Conservation (phyloP, 495 filamentous ascomycete genomes). For the Podospora pseudoanserina region DNA sequence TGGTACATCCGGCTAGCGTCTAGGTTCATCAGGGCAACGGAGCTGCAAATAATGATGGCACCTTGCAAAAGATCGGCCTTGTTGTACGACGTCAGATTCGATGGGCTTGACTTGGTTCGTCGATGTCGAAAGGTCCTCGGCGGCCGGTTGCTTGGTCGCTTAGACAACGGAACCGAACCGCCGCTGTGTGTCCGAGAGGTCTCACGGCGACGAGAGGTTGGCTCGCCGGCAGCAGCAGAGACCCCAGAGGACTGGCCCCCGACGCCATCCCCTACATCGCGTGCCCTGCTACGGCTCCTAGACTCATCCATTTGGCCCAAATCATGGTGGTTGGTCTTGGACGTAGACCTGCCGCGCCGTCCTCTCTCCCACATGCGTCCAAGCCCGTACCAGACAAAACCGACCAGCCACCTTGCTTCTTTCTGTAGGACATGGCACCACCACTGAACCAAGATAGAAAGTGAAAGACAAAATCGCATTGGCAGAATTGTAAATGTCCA, state of each 20-base stretch:
- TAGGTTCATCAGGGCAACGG: conserved; percentile 80
- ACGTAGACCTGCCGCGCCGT: conserved; percentile 45
- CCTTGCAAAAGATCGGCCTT: conserved; percentile 95
- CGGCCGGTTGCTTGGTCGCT: conserved; percentile 15
- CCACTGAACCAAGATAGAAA: conserved; percentile 70
- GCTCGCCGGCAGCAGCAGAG: neutral
- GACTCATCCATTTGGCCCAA: conserved; percentile 34
- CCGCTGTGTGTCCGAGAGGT: conserved; percentile 6
- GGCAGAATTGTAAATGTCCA: conserved; percentile 94
- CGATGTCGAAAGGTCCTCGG: conserved; percentile 56
- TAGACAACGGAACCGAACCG: neutral
- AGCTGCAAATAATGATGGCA: conserved; percentile 76
- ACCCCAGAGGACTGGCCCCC: neutral
- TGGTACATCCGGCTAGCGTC: conserved; percentile 99
- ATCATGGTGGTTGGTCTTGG: conserved; percentile 29
- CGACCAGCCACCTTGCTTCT: conserved; percentile 63
- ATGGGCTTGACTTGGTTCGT: conserved; percentile 77
- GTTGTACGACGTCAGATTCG: conserved; percentile 76
- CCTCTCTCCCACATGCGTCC: conserved; percentile 69
- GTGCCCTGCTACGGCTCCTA: conserved; percentile 35
- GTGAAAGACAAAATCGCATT: conserved; percentile 79
- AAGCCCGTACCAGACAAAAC: conserved; percentile 69
- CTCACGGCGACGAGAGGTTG: conserved; percentile 8
- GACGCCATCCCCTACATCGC: conserved; percentile 18
- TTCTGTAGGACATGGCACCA: conserved; percentile 61